Evolutionary conservation across 805 yeast genomes (phyloP).

Genomic region (Kodamaea sagamina): DNA sequence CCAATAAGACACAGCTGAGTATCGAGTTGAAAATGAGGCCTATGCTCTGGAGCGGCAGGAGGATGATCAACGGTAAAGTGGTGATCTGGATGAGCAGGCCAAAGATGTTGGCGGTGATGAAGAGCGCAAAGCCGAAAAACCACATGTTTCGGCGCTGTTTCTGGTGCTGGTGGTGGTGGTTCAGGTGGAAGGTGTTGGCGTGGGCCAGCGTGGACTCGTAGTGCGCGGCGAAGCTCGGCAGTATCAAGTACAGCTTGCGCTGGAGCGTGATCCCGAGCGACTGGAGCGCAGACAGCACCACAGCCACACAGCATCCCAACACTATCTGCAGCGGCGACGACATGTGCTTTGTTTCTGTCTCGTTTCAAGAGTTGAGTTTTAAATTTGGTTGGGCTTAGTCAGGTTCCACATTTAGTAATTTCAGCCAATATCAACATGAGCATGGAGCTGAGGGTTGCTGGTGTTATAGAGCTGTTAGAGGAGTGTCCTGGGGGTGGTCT

Average conservation of each 20-base stretch:
- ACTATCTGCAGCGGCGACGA: slow-evolving; percentile 26
- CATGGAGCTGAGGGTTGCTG: slow-evolving; percentile 1
- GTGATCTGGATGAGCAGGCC: slow-evolving; percentile 85
- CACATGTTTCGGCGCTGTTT: slow-evolving; percentile 58
- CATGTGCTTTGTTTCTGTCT: not conserved
- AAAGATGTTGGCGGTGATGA: slow-evolving; percentile 69
- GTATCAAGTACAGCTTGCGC: slow-evolving; percentile 68
- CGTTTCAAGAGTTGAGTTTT: slow-evolving; percentile 3
- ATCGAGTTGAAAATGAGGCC: slow-evolving; percentile 87
- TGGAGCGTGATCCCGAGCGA: slow-evolving; percentile 82
- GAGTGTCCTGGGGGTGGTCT: slow-evolving; percentile 8
- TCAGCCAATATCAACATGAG: not conserved
- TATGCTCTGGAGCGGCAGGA: slow-evolving; percentile 82
- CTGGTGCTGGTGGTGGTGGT: slow-evolving; percentile 32
- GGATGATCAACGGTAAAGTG: slow-evolving; percentile 74
- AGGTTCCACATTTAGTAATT: not conserved
- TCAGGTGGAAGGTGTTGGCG: slow-evolving; percentile 7
- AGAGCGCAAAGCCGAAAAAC: slow-evolving; percentile 72
- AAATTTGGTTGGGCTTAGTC: not conserved
- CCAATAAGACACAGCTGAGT: slow-evolving; percentile 60
- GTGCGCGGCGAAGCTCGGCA: slow-evolving; percentile 13
- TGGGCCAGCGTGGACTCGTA: slow-evolving; percentile 1
- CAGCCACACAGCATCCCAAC: slow-evolving; percentile 69
- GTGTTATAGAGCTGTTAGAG: slow-evolving; percentile 6
- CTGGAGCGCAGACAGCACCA: slow-evolving; percentile 75